phyloP scores from a whole-genome alignment of 805 yeast genomes.

The Candida dendrica region DNA sequence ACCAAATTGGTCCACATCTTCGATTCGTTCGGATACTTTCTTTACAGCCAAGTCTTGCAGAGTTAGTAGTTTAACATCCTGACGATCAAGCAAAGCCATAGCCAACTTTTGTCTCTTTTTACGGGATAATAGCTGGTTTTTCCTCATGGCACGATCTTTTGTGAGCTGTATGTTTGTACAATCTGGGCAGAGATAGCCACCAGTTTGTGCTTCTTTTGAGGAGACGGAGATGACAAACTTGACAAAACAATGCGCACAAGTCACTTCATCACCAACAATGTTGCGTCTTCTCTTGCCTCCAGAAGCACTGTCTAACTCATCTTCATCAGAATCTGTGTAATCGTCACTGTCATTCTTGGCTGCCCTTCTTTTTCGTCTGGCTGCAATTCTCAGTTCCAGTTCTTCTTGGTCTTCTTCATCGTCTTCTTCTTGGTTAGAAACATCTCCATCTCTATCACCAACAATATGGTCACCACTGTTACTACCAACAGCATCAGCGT shows the following conservation, averaged over 20 bases:
- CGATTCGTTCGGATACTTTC: constrained; percentile 57
- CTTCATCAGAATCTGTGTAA: constrained; percentile 29
- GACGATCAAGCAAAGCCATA: constrained; percentile 71
- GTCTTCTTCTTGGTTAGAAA: constrained; percentile 26
- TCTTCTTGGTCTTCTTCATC: constrained; percentile 23
- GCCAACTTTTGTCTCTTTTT: constrained; percentile 76
- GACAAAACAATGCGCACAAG: constrained; percentile 57
- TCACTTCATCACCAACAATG: constrained; percentile 45
- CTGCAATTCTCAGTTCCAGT: constrained; percentile 29
- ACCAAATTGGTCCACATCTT: constrained; percentile 75
- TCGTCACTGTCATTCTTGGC: constrained; percentile 26
- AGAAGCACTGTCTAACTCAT: constrained; percentile 16
- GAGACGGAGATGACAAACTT: constrained; percentile 60
- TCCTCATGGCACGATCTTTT: constrained; percentile 37
- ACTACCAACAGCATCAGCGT: constrained; percentile 1
- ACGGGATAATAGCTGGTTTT: constrained; percentile 56
- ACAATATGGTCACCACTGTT: constrained; percentile 11
- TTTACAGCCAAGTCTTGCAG: constrained; percentile 79
- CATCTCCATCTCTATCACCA: constrained; percentile 24
- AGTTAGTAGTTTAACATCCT: constrained; percentile 54
- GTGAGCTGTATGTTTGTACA: constrained; percentile 40
- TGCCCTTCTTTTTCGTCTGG: constrained; percentile 10
- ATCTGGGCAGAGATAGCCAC: constrained; percentile 62
- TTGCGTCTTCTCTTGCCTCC: constrained; percentile 8
- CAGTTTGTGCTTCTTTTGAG: constrained; percentile 42